Evolutionary conservation across 2,329 filamentous ascomycete species (phyloP).

Genomic region (Phaeoacremonium minimum): DNA sequence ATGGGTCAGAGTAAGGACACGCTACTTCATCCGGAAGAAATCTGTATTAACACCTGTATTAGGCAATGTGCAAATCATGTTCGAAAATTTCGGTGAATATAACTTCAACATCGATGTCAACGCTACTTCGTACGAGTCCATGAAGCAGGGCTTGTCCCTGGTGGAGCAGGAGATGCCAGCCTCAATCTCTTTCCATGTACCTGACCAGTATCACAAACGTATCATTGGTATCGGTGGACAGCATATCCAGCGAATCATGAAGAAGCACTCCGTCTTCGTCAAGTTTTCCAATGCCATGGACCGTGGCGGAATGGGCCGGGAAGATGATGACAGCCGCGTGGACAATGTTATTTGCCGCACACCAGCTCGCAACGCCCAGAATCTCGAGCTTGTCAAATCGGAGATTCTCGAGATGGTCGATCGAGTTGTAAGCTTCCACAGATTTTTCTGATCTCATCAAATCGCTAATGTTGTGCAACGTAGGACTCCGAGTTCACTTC

Average conservation of each 20-base stretch:
- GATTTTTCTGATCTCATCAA: neutral
- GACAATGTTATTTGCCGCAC: conserved; percentile 99
- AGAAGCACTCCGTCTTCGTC: conserved; percentile 99
- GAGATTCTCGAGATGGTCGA: conserved; percentile 99
- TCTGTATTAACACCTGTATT: conserved; percentile 13
- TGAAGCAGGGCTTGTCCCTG: conserved; percentile 85
- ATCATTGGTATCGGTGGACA: conserved; percentile 98
- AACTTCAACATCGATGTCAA: conserved; percentile 99
- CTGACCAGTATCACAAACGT: conserved; percentile 98
- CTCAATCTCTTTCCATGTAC: conserved; percentile 97
- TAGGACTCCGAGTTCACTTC: conserved; percentile 95
- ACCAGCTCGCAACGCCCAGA: conserved; percentile 93
- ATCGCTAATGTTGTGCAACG: neutral
- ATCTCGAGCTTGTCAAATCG: conserved; percentile 93
- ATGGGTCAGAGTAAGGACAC: conserved; percentile 89
- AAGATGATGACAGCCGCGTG: conserved; percentile 97
- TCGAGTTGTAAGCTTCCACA: conserved; percentile 62
- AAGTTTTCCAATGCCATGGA: conserved; percentile 99
- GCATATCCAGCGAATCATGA: conserved; percentile 99
- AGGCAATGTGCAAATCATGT: conserved; percentile 97
- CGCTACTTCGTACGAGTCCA: conserved; percentile 85
- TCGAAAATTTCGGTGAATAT: conserved; percentile 98
- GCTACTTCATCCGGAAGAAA: no score
- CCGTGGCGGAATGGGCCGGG: conserved; percentile 82
- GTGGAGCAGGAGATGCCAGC: conserved; percentile 99